Conservation (phyloP, 73 alveolate genomes). For the Tetrahymena malaccensis region DNA sequence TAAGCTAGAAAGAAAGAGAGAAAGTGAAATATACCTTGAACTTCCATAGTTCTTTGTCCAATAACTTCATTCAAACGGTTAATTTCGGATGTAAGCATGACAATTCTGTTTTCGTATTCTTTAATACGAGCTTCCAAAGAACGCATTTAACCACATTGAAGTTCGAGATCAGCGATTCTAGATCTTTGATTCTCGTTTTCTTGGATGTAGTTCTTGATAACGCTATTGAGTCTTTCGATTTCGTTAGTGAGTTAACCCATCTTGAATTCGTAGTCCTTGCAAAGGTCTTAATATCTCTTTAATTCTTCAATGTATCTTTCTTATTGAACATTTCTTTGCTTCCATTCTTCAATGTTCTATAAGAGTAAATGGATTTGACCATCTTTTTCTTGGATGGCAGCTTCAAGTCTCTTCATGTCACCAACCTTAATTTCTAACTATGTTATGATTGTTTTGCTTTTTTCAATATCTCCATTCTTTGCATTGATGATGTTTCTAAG, state of each 20-base stretch:
- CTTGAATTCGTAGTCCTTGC: not conserved
- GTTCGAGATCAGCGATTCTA: not conserved
- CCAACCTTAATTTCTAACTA: not conserved
- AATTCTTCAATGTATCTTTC: not conserved
- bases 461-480: not conserved
- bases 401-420: not conserved
- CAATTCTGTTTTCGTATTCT: not conserved
- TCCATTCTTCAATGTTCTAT: not conserved
- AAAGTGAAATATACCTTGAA: not conserved
- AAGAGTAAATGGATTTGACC: not conserved
- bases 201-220: not conserved
- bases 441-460: not conserved
- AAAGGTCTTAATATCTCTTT: not conserved
- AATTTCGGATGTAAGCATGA: not conserved
- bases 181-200: not conserved
- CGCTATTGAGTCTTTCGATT: not conserved
- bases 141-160: not conserved
- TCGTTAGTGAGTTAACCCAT: not conserved
- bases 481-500: not conserved
- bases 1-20: not conserved
- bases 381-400: not conserved
- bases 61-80: not conserved
- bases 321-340: not conserved
- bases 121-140: not conserved
- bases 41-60: not conserved